Evolutionary conservation across 1,284 basidiomycete species (phyloP).

Genomic region (Cutaneotrichosporon cavernicola): DNA sequence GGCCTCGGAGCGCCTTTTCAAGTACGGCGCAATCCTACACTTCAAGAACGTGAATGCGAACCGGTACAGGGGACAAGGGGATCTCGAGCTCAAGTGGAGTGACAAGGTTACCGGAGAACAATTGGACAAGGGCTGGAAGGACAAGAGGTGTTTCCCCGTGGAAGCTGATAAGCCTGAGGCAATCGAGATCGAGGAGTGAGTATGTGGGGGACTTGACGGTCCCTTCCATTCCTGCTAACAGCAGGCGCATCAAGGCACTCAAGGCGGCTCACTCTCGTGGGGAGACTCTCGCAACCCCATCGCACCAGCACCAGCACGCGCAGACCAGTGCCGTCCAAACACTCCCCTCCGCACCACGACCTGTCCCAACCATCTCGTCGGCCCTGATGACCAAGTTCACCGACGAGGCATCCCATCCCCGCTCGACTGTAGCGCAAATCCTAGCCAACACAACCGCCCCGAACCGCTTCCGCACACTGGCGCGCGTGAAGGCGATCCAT

Average conservation of each 20-base stretch:
- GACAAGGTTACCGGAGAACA: constrained; percentile 34
- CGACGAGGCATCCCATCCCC: constrained; percentile 27
- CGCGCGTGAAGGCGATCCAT: constrained; percentile 27
- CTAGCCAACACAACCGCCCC: constrained; percentile 29
- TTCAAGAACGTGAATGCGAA: constrained; percentile 35
- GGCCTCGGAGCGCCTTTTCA: background rate
- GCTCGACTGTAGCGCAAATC: constrained; percentile 29
- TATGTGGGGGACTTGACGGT: background rate
- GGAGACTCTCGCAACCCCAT: background rate
- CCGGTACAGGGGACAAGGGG: constrained; percentile 26
- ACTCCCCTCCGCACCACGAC: background rate
- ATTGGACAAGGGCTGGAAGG: constrained; percentile 27
- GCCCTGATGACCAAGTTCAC: constrained; percentile 13
- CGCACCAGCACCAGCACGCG: background rate
- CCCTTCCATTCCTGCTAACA: constrained; percentile 6
- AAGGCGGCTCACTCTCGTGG: background rate
- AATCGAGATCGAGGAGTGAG: constrained; percentile 35
- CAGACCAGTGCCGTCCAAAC: background rate
- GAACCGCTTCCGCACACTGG: constrained; percentile 37
- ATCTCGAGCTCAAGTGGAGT: constrained; percentile 39
- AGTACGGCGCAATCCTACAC: constrained; percentile 29
- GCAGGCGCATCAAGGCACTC: constrained; percentile 18
- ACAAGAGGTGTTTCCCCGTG: constrained; percentile 16
- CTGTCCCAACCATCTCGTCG: constrained; percentile 6
- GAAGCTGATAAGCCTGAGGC: constrained; percentile 24